A percentile compares a stretch with the other conserved stretches of the same genome.
phyloP scores from a whole-genome alignment of 2,329 filamentous ascomycete genomes.

The Fusarium sp. region DNA sequence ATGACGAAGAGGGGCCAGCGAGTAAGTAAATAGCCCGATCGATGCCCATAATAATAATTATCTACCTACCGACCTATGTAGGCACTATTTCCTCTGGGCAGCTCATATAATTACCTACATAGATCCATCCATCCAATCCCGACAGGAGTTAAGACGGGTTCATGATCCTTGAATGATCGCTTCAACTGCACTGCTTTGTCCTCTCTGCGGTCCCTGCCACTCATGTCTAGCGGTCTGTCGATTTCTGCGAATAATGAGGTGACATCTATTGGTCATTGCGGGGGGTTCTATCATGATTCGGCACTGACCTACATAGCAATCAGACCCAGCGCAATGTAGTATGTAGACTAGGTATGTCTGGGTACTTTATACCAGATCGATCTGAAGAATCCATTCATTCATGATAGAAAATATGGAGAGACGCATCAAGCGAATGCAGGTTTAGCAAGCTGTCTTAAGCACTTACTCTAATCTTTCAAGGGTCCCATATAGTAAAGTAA shows the following conservation, averaged over 20 bases:
- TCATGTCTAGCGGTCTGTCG: constrained; percentile 37
- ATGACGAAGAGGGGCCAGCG: neutral
- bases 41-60: neutral
- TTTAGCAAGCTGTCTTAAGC: neutral
- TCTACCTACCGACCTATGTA: neutral
- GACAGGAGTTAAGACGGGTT: neutral
- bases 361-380: constrained; percentile 2
- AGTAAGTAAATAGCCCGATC: neutral
- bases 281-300: constrained; percentile 31
- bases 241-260: constrained; percentile 44
- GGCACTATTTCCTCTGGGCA: neutral
- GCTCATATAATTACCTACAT: neutral
- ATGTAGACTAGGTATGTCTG: neutral
- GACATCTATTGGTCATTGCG: constrained; percentile 32
- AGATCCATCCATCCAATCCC: neutral
- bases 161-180: neutral
- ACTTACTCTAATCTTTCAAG: neutral
- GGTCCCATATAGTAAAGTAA: neutral
- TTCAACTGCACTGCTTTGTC: constrained; percentile 12
- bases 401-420: constrained; percentile 3
- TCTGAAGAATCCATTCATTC: constrained; percentile 11
- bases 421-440: neutral
- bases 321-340: neutral
- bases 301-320: constrained; percentile 15
- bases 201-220: constrained; percentile 29